phyloP scores from a whole-genome alignment of 805 yeast species.

The Brettanomyces sp. region DNA sequence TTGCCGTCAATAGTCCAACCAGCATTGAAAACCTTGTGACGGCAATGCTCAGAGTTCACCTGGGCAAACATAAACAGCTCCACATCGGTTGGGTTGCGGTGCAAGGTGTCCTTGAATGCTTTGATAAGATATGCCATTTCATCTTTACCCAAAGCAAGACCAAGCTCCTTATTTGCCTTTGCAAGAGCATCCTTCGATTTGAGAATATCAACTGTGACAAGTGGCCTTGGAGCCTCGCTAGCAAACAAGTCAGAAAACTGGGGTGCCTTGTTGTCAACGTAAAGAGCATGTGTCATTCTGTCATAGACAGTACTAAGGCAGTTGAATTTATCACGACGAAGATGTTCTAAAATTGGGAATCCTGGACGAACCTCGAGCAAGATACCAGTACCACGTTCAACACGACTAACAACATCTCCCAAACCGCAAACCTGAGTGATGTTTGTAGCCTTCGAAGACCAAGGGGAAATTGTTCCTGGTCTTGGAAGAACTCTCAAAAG shows the following conservation, averaged over 20 bases:
- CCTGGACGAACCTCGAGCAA: conserved; percentile 64
- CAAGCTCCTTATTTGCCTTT: conserved; percentile 73
- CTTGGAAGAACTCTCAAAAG: conserved; percentile 80
- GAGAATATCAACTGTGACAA: conserved; percentile 63
- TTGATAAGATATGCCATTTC: conserved; percentile 82
- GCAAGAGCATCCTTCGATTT: conserved; percentile 48
- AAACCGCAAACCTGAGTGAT: conserved; percentile 85
- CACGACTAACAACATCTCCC: conserved; percentile 57
- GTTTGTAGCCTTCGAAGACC: conserved; percentile 98
- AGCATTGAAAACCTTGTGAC: conserved; percentile 98
- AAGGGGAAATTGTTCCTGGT: conserved; percentile 94
- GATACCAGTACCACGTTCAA: conserved; percentile 84
- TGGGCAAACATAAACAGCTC: conserved; percentile 99
- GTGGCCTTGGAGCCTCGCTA: conserved; percentile 73
- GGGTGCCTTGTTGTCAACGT: conserved; percentile 49
- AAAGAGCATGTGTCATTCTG: conserved; percentile 85
- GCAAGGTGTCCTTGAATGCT: conserved; percentile 67
- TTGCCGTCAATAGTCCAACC: conserved; percentile 93
- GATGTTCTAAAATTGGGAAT: conserved; percentile 50
- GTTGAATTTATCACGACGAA: conserved; percentile 38
- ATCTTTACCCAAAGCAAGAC: conserved; percentile 89
- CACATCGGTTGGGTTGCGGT: conserved; percentile 94
- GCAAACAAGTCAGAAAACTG: conserved; percentile 62
- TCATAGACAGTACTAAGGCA: conserved; percentile 71
- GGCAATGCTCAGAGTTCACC: conserved; percentile 98